A percentile compares a stretch with the other conserved stretches of the same genome.
Evolutionary conservation across 2,329 filamentous ascomycete species (phyloP).

Genomic region (Metarhizium robertsii): DNA sequence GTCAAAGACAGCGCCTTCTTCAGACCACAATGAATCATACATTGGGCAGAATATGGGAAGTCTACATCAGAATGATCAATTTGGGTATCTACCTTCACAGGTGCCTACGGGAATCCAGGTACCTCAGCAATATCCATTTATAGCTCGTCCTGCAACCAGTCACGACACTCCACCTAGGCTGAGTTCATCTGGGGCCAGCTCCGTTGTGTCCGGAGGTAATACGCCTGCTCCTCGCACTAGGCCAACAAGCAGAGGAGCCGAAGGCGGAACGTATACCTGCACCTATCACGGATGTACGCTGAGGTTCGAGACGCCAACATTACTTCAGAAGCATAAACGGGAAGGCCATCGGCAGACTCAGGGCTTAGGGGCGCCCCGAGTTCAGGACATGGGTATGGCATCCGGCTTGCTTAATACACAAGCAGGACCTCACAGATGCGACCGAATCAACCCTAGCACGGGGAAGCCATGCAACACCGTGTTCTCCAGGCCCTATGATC

Average conservation of each 20-base stretch:
- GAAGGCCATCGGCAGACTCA: slow-evolving; percentile 80
- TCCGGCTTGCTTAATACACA: slow-evolving; percentile 67
- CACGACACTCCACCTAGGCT: slow-evolving; percentile 27
- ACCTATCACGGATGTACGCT: slow-evolving; percentile 86
- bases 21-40: slow-evolving; percentile 9
- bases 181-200: slow-evolving; percentile 36
- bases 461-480: slow-evolving; percentile 90
- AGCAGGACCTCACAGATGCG: slow-evolving; percentile 86
- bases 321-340: slow-evolving; percentile 91
- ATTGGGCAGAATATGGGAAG: slow-evolving; percentile 8
- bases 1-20: slow-evolving; percentile 21
- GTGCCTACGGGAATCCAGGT: slow-evolving; percentile 30
- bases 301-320: slow-evolving; percentile 78
- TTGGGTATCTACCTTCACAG: slow-evolving; percentile 20
- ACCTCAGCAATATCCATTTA: slow-evolving; percentile 43
- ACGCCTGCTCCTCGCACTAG: slow-evolving; percentile 30
- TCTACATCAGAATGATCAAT: background rate
- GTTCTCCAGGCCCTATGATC: slow-evolving; percentile 91
- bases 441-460: slow-evolving; percentile 87
- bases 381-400: slow-evolving; percentile 29
- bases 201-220: slow-evolving; percentile 25
- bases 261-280: slow-evolving; percentile 88
- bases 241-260: slow-evolving; percentile 57
- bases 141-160: slow-evolving; percentile 26
- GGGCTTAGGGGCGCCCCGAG: slow-evolving; percentile 22